These are phyloP conservation scores for Xylaria sp. DNA, from an alignment of 2,329 filamentous ascomycete genomes.

Conservation along the genomic window DNA sequence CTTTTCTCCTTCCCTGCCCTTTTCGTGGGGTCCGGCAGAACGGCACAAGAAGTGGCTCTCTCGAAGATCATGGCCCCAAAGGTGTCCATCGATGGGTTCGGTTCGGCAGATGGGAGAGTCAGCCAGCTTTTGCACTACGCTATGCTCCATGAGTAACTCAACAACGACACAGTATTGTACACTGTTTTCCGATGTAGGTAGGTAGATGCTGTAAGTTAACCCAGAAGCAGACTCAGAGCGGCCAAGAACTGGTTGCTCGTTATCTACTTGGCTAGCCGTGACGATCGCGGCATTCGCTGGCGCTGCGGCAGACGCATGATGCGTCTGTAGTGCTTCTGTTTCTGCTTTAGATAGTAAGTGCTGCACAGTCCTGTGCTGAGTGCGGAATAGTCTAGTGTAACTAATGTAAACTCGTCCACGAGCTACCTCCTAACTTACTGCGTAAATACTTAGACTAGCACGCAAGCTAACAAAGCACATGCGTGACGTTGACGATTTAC, in stretches of 20 bases:
- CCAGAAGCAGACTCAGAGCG: too few species aligned
- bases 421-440: neutral
- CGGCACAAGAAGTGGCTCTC: conserved; percentile 3
- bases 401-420: neutral
- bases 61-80: conserved; percentile 29
- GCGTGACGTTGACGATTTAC: conserved; percentile 14
- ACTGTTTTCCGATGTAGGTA: neutral
- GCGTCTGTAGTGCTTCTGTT: neutral
- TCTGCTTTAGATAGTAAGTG: too few species aligned
- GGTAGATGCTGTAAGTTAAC: neutral
- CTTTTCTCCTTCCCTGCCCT: neutral
- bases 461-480: neutral
- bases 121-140: conserved; percentile 1
- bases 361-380: too few species aligned
- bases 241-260: conserved; percentile 7
- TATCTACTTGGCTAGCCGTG: neutral
- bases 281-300: conserved; percentile 9
- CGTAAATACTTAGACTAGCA: too few species aligned
- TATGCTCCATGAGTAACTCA: neutral
- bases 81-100: neutral
- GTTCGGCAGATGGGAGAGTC: conserved; percentile 27
- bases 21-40: conserved; percentile 16
- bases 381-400: neutral
- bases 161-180: neutral
- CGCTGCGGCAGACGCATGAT: neutral